Conservation (phyloP, 2,329 filamentous ascomycete genomes). For the Alternaria solani region DNA sequence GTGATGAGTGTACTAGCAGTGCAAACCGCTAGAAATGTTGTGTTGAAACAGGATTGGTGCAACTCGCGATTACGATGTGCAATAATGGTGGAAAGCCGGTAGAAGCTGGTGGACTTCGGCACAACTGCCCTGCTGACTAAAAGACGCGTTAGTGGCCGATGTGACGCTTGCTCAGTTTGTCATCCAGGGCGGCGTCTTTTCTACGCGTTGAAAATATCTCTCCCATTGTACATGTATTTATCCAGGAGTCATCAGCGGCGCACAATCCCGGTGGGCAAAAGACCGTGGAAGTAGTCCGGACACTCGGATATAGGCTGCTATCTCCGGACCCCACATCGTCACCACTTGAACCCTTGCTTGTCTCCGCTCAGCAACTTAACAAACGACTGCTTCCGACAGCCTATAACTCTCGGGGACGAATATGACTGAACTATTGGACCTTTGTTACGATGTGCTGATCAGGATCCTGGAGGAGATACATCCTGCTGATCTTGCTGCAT, state of each 20-base stretch:
- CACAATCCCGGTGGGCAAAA: background rate
- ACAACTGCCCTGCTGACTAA: conserved; percentile 9
- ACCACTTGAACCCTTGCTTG: conserved; percentile 1
- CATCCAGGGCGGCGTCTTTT: background rate
- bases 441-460: conserved; percentile 49
- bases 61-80: background rate
- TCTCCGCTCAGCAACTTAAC: background rate
- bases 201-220: background rate
- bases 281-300: background rate
- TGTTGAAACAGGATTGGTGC: background rate
- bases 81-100: background rate
- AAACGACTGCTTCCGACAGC: background rate
- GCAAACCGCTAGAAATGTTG: background rate
- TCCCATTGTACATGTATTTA: background rate
- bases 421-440: conserved; percentile 44
- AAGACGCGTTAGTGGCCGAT: background rate
- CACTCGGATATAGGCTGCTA: conserved; percentile 1
- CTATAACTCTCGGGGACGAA: background rate
- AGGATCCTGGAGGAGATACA: conserved; percentile 45
- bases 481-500: conserved; percentile 42
- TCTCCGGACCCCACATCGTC: conserved; percentile 16
- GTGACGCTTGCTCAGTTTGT: background rate
- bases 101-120: conserved; percentile 1
- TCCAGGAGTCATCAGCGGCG: background rate
- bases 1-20: background rate